Conservation (phyloP, 2,329 filamentous ascomycete genomes). For the Talaromyces verruculosus region DNA sequence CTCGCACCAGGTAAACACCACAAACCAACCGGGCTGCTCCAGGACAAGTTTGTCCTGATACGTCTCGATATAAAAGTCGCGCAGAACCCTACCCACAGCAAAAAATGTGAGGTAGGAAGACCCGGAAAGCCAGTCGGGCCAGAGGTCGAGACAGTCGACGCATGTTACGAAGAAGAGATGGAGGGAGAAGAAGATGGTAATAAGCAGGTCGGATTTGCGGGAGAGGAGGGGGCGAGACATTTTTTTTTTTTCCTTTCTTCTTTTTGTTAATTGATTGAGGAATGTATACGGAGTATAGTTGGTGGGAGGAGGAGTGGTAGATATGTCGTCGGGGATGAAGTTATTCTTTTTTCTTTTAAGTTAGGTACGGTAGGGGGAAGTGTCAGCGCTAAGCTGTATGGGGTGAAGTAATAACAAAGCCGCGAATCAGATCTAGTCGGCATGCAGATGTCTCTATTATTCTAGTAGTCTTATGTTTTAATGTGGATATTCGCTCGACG, state of each 20-base stretch:
- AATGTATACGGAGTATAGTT: background rate
- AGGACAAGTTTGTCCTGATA: conserved; percentile 66
- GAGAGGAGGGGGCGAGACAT: conserved; percentile 12
- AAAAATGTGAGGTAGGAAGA: conserved; percentile 52
- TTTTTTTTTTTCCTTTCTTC: background rate
- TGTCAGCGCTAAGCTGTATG: background rate
- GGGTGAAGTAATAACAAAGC: background rate
- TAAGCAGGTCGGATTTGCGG: conserved; percentile 9
- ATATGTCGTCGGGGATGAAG: background rate
- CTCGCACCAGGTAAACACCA: conserved; percentile 59
- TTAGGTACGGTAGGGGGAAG: background rate
- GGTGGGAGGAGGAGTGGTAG: background rate
- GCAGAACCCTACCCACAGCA: conserved; percentile 50
- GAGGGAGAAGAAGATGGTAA: conserved; percentile 15
- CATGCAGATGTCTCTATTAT: background rate
- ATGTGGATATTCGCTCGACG: no score
- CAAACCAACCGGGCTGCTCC: conserved; percentile 60
- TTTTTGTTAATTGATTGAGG: background rate
- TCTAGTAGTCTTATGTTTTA: background rate
- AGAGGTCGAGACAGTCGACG: conserved; percentile 21
- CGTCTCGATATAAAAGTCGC: conserved; percentile 59
- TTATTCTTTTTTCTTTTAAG: background rate
- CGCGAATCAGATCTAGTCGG: background rate
- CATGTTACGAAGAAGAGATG: conserved; percentile 17
- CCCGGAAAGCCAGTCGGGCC: conserved; percentile 37